A percentile compares a stretch with the other conserved stretches of the same genome.
Conservation (phyloP, 2,329 filamentous ascomycete genomes). For the Sclerotinia trifoliorum region DNA sequence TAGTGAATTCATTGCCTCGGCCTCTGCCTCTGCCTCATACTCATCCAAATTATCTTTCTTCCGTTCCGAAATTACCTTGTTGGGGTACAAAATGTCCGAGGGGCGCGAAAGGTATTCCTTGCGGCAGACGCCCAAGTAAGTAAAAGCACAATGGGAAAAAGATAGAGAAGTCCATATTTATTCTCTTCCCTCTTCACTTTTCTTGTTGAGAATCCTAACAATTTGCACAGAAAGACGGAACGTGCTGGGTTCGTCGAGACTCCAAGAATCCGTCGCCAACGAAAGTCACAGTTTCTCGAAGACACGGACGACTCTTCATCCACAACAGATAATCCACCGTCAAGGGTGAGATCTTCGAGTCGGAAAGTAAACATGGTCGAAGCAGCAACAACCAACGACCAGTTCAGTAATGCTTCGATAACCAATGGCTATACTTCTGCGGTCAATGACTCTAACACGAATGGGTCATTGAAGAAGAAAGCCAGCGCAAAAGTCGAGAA, state of each 20-base stretch:
- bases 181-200: not conserved
- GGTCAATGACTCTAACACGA: conserved; percentile 22
- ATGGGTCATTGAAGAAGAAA: conserved; percentile 18
- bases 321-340: conserved; percentile 35
- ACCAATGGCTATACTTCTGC: conserved; percentile 21
- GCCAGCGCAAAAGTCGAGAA: conserved; percentile 23
- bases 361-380: conserved; percentile 33
- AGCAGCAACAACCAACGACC: conserved; percentile 30
- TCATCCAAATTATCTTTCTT: conserved; percentile 3
- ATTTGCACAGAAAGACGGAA: conserved; percentile 48
- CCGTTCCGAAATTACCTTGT: conserved; percentile 1
- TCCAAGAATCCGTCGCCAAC: conserved; percentile 45
- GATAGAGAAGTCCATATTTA: too few species aligned
- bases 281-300: conserved; percentile 41
- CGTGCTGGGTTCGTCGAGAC: conserved; percentile 53
- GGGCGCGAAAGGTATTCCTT: conserved; percentile 40
- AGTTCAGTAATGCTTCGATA: conserved; percentile 23
- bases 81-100: conserved; percentile 35
- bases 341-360: conserved; percentile 28
- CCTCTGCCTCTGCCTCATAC: not conserved
- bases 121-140: conserved; percentile 40
- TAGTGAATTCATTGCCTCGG: not conserved
- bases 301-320: conserved; percentile 40
- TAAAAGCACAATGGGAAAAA: too few species aligned
- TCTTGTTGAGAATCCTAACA: conserved; percentile 19